Base-by-base conservation (phyloP, 169 alveolate genomes). In the Besnoitia besnoiti region DNA sequence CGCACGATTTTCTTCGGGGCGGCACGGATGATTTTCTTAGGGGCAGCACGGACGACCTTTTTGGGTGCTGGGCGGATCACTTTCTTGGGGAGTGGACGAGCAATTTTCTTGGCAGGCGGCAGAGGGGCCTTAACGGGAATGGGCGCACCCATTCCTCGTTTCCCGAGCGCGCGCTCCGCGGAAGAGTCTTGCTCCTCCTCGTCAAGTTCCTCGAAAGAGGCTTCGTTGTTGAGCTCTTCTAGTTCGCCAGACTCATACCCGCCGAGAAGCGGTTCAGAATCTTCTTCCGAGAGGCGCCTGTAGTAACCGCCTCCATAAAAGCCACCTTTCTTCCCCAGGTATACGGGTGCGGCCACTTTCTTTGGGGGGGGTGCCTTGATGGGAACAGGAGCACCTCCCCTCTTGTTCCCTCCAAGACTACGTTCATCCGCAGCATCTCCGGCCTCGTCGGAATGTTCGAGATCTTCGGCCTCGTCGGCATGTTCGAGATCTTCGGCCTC, bases 291-390 rank as follows among this genome's bases (percentile, higher is more conserved):
- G 44, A 67, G 80, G n/a, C 80, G 80, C n/a, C 80, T 67, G 80
- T 67, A 67, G n/a, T 67, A 67, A 24, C 80, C 80, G n/a, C 80
- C n/a, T 33, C 80, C 80, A 35, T 67, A 35, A 42, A 67, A 67
- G 44, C 80, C 80, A 55, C 67, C 67, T n/a, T 67, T 67, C 80
- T 67, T 67, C 24, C 80, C 80, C 46, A 67, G 19, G 44, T 67
- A 67, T 42, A 67, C 80, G 39, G 80, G 80, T 16, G 80, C 80
- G 47, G 44, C 46, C 24, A 35, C 80, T 16, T 67, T 67, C n/a
- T 67, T 67, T 19, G 44, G 47, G 19, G 14, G 80, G 7, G 80
- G 80, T n/a, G 44, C 46, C n/a, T 33, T 35, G 39, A 33, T n/a
- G 12, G 39, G 39, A 33, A 67, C 44, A 67, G 44, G 39, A 42